Conservation (phyloP, 257 asterid species). For the Ilex asprella region DNA sequence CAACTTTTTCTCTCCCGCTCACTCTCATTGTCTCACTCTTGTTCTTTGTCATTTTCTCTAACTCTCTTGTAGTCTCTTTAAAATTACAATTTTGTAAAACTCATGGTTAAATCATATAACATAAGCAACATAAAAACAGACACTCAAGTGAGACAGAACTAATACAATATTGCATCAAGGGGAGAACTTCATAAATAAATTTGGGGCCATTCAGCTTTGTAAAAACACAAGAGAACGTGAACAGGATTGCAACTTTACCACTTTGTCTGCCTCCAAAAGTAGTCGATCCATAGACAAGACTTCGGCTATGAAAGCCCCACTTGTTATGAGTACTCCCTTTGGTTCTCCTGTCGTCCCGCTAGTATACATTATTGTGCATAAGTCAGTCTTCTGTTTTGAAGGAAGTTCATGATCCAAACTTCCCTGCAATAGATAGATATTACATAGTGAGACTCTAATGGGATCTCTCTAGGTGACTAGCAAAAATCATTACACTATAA, state of each 20-base stretch:
- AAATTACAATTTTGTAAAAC: no score
- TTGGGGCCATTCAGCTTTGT: no score
- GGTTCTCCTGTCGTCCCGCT: conserved; percentile 99
- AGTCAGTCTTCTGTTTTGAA: conserved; percentile 44
- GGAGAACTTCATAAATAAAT: no score
- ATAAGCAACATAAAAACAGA: no score
- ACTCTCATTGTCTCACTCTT: no score
- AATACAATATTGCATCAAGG: no score
- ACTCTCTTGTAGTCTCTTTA: no score
- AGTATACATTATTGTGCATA: conserved; percentile 87
- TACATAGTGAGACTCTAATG: not conserved
- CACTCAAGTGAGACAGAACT: no score
- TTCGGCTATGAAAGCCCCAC: conserved; percentile 71
- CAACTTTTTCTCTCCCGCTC: no score
- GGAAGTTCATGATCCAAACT: conserved; percentile 49
- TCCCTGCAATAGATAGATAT: conserved; percentile 38
- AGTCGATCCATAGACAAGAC: conserved; percentile 75
- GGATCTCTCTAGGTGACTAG: not conserved
- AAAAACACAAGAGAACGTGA: not conserved
- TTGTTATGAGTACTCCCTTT: conserved; percentile 74
- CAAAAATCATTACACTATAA: not conserved
- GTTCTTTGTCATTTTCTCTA: no score
- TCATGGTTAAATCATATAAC: no score
- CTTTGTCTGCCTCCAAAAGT: conserved; percentile 55
- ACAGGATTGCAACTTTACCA: conserved; percentile 21